A percentile compares a stretch with the other conserved stretches of the same genome.
These are phyloP conservation scores for Colletotrichum sp. DNA, from an alignment of 2,329 filamentous ascomycete species.

Conservation along the genomic window DNA sequence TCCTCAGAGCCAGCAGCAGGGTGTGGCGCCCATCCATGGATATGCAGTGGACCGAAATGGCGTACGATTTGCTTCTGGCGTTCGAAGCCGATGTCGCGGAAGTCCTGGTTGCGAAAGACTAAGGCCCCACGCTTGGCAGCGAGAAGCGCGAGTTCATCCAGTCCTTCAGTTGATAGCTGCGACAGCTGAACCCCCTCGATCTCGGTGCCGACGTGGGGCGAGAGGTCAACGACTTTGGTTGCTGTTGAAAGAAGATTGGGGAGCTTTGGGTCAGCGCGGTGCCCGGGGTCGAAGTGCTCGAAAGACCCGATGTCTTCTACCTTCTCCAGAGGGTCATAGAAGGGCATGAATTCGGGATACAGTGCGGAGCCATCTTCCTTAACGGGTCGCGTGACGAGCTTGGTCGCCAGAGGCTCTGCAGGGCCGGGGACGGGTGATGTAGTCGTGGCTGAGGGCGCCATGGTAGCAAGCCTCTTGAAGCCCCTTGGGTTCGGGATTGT, in stretches of 20 bases:
- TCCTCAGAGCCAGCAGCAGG: constrained; percentile 24
- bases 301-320: constrained; percentile 4
- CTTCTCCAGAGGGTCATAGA: constrained; percentile 15
- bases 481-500: not conserved
- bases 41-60: not conserved
- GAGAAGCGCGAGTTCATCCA: constrained; percentile 26
- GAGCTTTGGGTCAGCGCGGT: not conserved
- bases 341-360: not conserved
- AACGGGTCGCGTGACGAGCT: not conserved
- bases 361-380: not conserved
- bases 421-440: not conserved
- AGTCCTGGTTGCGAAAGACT: constrained; percentile 25
- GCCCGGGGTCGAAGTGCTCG: not conserved
- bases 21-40: constrained; percentile 8
- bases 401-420: not conserved
- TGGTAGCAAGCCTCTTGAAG: not conserved
- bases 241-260: not conserved
- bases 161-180: not conserved
- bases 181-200: not conserved
- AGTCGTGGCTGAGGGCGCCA: not conserved
- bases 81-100: constrained; percentile 27
- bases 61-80: constrained; percentile 22
- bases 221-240: not conserved
- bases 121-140: constrained; percentile 25
- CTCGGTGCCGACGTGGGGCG: not conserved